Base-by-base conservation (phyloP, 352 stramenopile genomes). In the Phytophthora cryptogea region DNA sequence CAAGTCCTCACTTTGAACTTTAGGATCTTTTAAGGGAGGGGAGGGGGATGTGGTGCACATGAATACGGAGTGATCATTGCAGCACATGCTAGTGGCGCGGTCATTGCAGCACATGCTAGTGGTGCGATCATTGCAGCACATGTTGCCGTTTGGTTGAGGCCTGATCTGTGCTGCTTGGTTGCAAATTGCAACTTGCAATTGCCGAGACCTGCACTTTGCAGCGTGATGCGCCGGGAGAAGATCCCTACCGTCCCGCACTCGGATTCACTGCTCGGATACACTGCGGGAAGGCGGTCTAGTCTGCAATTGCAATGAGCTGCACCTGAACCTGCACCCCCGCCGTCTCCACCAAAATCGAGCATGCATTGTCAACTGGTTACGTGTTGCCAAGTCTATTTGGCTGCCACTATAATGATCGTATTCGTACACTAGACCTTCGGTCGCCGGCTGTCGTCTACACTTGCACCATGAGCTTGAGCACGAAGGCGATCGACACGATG, bases 381-480 rank as follows among this genome's bases (percentile, higher is more conserved):
- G 56, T 39, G 30, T 26, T 52, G 43, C 30, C 37, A 16, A 42
- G 41, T 62, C 27, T 61, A 56, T 47, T 66, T 31, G 31, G 26
- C 44, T 52, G 36, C 33, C 26, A 44, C 40, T 55, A 63, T 49
- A 68, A 64, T 68, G 64, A 61, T 60, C 48, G 64, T 59, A 59
- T 64, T 62, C 54, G 54, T 69, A 66, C 59, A 72, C 43, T 54
- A 46, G 31, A 53, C 26, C 54, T 58, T 70, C 58, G 20, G 20
- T 23, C 54, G 58, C 49, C 43, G 30, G 23, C n/a, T 46, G 39
- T 30, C 58, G 39, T 30, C 58, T 63, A 72, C 48, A 66, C 50
- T 14, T 54, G 54, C 40, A 32, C 44, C 33, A 56, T 44, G 33
- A 68, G 49, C 23, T 68, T 60, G 2, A 73, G 41, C 11, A 37